Evolutionary conservation across 2,329 filamentous ascomycete genomes (phyloP).

Genomic region (Colletotrichum melonis): DNA sequence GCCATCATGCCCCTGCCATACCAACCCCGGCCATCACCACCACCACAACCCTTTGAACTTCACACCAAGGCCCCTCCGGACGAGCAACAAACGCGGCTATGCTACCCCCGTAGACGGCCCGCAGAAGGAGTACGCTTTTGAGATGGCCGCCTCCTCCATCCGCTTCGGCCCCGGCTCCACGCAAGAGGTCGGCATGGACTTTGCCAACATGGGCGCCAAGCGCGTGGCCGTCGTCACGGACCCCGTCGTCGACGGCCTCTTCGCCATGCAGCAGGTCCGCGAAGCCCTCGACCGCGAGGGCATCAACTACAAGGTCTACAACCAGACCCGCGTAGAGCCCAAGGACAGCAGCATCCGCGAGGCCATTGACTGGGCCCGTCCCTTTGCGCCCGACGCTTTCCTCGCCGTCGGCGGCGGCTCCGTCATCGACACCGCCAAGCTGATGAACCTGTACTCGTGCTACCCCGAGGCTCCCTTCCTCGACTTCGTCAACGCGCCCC

Average conservation of each 20-base stretch:
- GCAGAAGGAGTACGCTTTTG: conserved; percentile 95
- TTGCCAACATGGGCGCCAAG: conserved; percentile 89
- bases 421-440: conserved; percentile 97
- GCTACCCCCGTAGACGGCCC: conserved; percentile 75
- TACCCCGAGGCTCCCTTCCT: conserved; percentile 95
- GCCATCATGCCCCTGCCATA: conserved; percentile 91
- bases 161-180: conserved; percentile 94
- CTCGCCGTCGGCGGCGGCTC: conserved; percentile 92
- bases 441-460: conserved; percentile 96
- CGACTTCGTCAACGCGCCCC: conserved; percentile 96
- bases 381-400: conserved; percentile 86
- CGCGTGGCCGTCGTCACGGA: conserved; percentile 95
- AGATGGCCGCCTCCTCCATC: conserved; percentile 96
- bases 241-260: conserved; percentile 79
- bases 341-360: conserved; percentile 94
- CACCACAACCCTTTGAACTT: conserved; percentile 69
- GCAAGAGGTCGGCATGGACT: conserved; percentile 97
- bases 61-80: conserved; percentile 52
- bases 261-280: conserved; percentile 90
- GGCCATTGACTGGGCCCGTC: conserved; percentile 87
- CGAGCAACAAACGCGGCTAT: conserved; percentile 52
- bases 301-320: conserved; percentile 83
- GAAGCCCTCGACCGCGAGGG: conserved; percentile 84
- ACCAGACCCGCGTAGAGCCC: conserved; percentile 85
- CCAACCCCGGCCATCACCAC: conserved; percentile 85